Evolutionary conservation across 768 basidiomycete genomes (phyloP).

Genomic region (Leucocoprinus leucothites): DNA sequence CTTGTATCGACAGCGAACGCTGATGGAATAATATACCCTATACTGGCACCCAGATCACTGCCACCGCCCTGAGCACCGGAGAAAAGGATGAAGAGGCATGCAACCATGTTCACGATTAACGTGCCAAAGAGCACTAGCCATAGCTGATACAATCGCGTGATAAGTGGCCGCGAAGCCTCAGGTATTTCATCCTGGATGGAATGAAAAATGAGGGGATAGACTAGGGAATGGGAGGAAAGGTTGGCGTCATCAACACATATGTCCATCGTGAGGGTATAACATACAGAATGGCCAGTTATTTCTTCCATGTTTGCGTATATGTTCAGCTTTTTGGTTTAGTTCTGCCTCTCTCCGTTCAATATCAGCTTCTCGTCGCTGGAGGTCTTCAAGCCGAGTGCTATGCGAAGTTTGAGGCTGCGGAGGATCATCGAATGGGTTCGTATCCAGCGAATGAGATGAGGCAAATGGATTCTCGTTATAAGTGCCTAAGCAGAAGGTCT

Average conservation of each 20-base stretch:
- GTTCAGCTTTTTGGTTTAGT: constrained; percentile 62
- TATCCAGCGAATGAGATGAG: constrained; percentile 79
- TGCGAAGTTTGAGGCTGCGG: constrained; percentile 32
- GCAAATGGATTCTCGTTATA: constrained; percentile 77
- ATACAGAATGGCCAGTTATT: constrained; percentile 94
- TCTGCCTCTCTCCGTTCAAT: constrained; percentile 78
- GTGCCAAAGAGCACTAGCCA: constrained; percentile 89
- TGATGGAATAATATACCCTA: constrained; percentile 55
- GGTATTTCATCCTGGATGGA: constrained; percentile 90
- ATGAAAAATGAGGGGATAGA: constrained; percentile 93
- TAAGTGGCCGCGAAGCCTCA: constrained; percentile 69
- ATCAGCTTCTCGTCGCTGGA: constrained; percentile 78
- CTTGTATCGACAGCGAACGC: constrained; percentile 16
- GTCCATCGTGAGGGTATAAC: constrained; percentile 25
- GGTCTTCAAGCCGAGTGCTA: constrained; percentile 50
- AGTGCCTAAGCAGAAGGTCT: constrained; percentile 21
- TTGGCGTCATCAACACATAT: constrained; percentile 14
- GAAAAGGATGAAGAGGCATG: constrained; percentile 82
- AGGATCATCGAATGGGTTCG: constrained; percentile 91
- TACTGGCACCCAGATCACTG: constrained; percentile 76
- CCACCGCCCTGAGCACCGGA: constrained; percentile 74
- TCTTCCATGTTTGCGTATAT: constrained; percentile 69
- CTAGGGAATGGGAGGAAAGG: constrained; percentile 37
- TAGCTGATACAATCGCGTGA: constrained; percentile 85
- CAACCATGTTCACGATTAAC: constrained; percentile 85